Base-by-base conservation (phyloP, 1,139 yeast species). In the Candida neerlandica region DNA sequence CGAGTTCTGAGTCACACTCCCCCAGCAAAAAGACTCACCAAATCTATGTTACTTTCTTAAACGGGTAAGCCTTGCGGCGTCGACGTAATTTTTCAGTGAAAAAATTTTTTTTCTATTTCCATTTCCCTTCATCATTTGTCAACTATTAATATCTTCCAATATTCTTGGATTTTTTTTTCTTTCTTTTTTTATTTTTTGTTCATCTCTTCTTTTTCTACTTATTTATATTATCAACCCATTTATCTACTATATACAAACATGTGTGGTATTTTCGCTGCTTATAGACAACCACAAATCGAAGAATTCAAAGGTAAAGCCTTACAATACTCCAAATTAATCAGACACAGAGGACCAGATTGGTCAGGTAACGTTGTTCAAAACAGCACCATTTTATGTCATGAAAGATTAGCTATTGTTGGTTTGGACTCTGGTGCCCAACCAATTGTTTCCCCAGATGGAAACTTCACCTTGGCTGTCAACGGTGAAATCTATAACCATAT, bases 281-380 rank as follows among this genome's bases (percentile, higher is more conserved):
- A 80, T 72, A 85, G 80, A 71, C 92, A 88, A 65, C 87, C 85
- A 45, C 88, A 90, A 57, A 84, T 89, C 53, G 85, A 86, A 62
- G 74, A 79, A 52, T 94, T 89, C 80, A 94, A 92, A 73, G 81
- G 86, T 52, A 85, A 85, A 66, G 98, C 98, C 44, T 79, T 94
- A 57, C 95, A 89, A 68, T 81, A 89, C 66, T 82, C 98, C 57
- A 92, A 91, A 73, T 81, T 91, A 71, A 86, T 92, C 68, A 87
- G 99, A 76, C 99, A 94, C 73, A 87, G 99, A 74, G 99, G 99
- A 62, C 99, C 99, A 58, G 99, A 94, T 75, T 94, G 99, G 99
- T 83, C 92, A 43, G 99, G 99, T 64, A 91, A 90, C 83, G 70
- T 81, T 57, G 76, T 81, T 58, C 83, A 85, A 65, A 89, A 90